Evolutionary conservation across 2,329 filamentous ascomycete genomes (phyloP).

Genomic region (Alternaria longipes): DNA sequence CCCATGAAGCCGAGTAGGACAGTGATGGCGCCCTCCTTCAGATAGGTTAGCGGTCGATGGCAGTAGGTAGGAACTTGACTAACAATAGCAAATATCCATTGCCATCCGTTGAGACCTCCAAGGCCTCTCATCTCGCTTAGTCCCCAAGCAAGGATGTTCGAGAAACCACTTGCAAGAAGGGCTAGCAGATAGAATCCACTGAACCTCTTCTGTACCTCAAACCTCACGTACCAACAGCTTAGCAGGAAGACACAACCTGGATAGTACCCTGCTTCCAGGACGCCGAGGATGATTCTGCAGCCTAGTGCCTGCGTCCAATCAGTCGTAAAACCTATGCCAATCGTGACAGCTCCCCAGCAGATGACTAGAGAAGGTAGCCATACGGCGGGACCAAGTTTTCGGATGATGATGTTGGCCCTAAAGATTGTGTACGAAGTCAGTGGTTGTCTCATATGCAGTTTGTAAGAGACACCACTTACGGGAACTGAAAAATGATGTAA

Average conservation of each 20-base stretch:
- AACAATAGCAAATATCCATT: slow-evolving; percentile 35
- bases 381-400: slow-evolving; percentile 35
- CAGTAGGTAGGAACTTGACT: neutral
- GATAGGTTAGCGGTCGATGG: neutral
- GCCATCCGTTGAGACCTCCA: slow-evolving; percentile 41
- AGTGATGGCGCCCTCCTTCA: slow-evolving; percentile 26
- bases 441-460: neutral
- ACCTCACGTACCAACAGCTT: slow-evolving; percentile 31
- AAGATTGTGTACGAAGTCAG: neutral
- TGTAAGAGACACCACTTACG: neutral
- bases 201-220: slow-evolving; percentile 32
- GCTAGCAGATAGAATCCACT: slow-evolving; percentile 35
- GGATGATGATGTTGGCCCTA: slow-evolving; percentile 22
- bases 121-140: slow-evolving; percentile 40
- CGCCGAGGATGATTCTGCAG: slow-evolving; percentile 25
- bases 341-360: slow-evolving; percentile 27
- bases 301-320: slow-evolving; percentile 25
- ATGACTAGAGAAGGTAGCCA: slow-evolving; percentile 40
- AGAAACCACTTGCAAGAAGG: slow-evolving; percentile 39
- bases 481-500: slow-evolving; percentile 38
- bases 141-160: slow-evolving; percentile 43
- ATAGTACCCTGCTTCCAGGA: slow-evolving; percentile 32
- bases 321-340: slow-evolving; percentile 32
- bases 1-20: slow-evolving; percentile 23
- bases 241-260: slow-evolving; percentile 31